These are phyloP conservation scores for Tillandsia fasciculata DNA, from an alignment of 176 grass and related monocot species.

Conservation along the genomic window DNA sequence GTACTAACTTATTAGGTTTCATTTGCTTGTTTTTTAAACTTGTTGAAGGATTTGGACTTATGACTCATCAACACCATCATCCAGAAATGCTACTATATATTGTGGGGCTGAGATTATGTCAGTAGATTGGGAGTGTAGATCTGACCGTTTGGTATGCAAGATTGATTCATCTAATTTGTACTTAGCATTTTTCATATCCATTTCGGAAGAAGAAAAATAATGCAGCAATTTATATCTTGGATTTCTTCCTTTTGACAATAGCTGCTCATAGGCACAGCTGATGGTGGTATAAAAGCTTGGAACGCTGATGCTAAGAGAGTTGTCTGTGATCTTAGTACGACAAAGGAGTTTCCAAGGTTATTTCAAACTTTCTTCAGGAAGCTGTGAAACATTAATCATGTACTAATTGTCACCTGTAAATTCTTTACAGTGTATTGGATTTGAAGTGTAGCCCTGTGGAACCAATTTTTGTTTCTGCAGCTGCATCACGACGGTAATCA, in stretches of 20 bases:
- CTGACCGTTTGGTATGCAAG: constrained; percentile 74
- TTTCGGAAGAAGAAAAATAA: constrained; percentile 17
- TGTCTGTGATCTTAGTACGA: constrained; percentile 81
- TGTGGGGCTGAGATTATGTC: constrained; percentile 86
- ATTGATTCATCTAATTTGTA: constrained; percentile 10
- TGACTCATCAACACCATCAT: constrained; percentile 80
- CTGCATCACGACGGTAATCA: constrained; percentile 80
- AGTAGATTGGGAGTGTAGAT: constrained; percentile 99
- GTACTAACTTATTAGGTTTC: constrained; percentile 23
- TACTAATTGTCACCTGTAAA: constrained; percentile 16
- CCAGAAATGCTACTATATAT: constrained; percentile 97
- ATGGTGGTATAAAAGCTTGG: constrained; percentile 99
- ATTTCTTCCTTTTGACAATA: constrained; percentile 78
- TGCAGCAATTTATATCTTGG: constrained; percentile 31
- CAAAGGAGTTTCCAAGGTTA: constrained; percentile 86
- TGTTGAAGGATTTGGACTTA: constrained; percentile 86
- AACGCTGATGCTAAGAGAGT: constrained; percentile 99
- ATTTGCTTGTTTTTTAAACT: constrained; percentile 16
- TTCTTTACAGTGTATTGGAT: constrained; percentile 68
- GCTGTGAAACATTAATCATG: constrained; percentile 3
- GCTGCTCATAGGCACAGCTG: constrained; percentile 94
- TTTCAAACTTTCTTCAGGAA: constrained; percentile 5
- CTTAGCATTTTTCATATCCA: constrained; percentile 10
- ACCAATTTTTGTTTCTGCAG: constrained; percentile 89
- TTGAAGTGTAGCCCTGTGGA: constrained; percentile 97